phyloP scores from a whole-genome alignment of 1,139 yeast species.

The Geotrichum candidum region DNA sequence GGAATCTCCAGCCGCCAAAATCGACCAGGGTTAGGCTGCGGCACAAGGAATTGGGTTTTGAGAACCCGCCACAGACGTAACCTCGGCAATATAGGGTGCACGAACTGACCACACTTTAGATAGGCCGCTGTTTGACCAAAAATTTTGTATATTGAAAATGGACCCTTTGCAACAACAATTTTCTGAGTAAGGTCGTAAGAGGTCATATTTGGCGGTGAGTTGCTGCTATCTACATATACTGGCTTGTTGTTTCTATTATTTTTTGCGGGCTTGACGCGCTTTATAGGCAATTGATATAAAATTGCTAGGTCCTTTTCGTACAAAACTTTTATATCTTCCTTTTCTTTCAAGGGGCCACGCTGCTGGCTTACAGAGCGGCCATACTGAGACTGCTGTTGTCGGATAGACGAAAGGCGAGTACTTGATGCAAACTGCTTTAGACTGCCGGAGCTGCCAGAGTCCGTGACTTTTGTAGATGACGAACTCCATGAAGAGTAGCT shows the following conservation, averaged over 20 bases:
- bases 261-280: neutral
- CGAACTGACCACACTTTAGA: conserved; percentile 52
- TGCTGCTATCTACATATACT: neutral
- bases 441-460: neutral
- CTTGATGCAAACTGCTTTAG: neutral
- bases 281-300: conserved; percentile 5
- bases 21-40: conserved; percentile 63
- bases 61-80: conserved; percentile 51
- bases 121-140: conserved; percentile 62
- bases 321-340: neutral
- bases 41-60: conserved; percentile 51
- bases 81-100: conserved; percentile 63
- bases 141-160: conserved; percentile 56
- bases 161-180: conserved; percentile 39
- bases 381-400: neutral
- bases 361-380: neutral
- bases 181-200: neutral
- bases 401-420: neutral
- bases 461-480: conserved; percentile 10
- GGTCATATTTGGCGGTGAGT: neutral
- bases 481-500: conserved; percentile 13
- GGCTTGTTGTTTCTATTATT: neutral
- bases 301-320: neutral
- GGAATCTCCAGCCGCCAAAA: conserved; percentile 57
- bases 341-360: neutral